Evolutionary conservation across 2,329 filamentous ascomycete genomes (phyloP).

Genomic region (Acephala macrosclerotiorum): DNA sequence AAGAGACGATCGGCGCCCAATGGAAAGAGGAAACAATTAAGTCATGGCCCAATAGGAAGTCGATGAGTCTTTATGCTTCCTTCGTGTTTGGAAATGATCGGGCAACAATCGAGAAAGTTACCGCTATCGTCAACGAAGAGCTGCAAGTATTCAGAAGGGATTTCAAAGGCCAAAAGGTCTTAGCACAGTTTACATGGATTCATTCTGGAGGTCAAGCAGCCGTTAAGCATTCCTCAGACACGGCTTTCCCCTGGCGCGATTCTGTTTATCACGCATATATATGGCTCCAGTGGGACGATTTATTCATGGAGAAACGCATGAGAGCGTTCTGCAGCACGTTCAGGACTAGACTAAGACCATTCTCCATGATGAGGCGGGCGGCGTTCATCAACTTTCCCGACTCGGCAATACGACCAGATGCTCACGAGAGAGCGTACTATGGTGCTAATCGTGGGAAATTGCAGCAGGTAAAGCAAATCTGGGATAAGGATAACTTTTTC

Average conservation of each 20-base stretch:
- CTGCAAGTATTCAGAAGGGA: not conserved
- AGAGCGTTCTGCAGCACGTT: not conserved
- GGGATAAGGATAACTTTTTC: constrained; percentile 15
- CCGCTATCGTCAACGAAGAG: not conserved
- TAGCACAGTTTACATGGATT: constrained; percentile 2
- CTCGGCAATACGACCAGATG: not conserved
- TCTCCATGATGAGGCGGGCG: not conserved
- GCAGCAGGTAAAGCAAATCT: constrained; percentile 6
- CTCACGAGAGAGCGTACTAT: constrained; percentile 14
- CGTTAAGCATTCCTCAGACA: not conserved
- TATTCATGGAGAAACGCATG: constrained; percentile 8
- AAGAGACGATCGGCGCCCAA: not conserved
- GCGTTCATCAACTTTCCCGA: constrained; percentile 17
- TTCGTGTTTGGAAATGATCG: constrained; percentile 4
- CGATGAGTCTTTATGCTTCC: not conserved
- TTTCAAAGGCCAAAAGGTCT: not conserved
- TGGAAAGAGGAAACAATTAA: constrained; percentile 8
- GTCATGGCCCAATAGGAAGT: not conserved
- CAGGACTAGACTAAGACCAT: not conserved
- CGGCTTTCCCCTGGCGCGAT: constrained; percentile 13
- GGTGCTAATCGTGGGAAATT: constrained; percentile 11
- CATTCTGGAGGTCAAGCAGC: constrained; percentile 9
- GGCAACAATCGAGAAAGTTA: not conserved
- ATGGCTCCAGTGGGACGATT: constrained; percentile 1
- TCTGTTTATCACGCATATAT: constrained; percentile 13